Evolutionary conservation across 148 eudicot genomes (phyloP).

Genomic region (Nepenthes gracilis): DNA sequence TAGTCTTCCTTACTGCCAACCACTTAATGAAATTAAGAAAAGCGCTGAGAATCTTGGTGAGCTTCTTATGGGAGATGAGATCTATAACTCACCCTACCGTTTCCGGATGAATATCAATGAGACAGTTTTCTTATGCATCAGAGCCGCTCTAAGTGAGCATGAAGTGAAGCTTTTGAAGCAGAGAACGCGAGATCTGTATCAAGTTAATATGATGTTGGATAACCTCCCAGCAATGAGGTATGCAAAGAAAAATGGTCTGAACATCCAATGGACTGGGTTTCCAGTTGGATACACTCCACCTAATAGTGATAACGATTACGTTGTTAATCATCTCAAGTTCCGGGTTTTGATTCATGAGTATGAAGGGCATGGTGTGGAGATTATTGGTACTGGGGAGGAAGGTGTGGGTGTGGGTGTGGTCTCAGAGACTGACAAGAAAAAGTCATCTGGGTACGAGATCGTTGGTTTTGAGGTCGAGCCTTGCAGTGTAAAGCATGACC

Average conservation of each 20-base stretch:
- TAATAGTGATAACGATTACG: constrained; percentile 12
- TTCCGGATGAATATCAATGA: constrained; percentile 12
- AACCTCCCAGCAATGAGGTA: constrained; percentile 16
- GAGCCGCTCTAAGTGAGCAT: constrained; percentile 1
- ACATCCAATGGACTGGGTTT: constrained; percentile 14
- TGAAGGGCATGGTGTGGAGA: constrained; percentile 15
- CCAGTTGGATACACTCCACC: constrained; percentile 15
- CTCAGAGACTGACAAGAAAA: constrained; percentile 8
- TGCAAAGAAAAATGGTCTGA: constrained; percentile 12
- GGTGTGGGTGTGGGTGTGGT: constrained; percentile 9
- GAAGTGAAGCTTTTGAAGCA: constrained; percentile 12
- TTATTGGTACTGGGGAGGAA: constrained; percentile 14
- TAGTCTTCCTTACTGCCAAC: constrained; percentile 12
- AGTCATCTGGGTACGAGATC: constrained; percentile 12
- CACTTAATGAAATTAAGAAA: constrained; percentile 11
- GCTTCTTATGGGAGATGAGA: constrained; percentile 17
- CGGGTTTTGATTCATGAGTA: constrained; percentile 14
- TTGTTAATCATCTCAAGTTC: constrained; percentile 12
- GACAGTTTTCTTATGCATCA: constrained; percentile 9
- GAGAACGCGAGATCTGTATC: constrained; percentile 16
- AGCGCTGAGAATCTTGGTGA: constrained; percentile 16
- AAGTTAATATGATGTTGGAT: constrained; percentile 15
- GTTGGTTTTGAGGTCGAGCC: constrained; percentile 16
- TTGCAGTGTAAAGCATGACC: constrained; percentile 14
- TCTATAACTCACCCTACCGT: constrained; percentile 12